phyloP scores from a whole-genome alignment of 768 basidiomycete species.

The Rhizopogon vinicolor region DNA sequence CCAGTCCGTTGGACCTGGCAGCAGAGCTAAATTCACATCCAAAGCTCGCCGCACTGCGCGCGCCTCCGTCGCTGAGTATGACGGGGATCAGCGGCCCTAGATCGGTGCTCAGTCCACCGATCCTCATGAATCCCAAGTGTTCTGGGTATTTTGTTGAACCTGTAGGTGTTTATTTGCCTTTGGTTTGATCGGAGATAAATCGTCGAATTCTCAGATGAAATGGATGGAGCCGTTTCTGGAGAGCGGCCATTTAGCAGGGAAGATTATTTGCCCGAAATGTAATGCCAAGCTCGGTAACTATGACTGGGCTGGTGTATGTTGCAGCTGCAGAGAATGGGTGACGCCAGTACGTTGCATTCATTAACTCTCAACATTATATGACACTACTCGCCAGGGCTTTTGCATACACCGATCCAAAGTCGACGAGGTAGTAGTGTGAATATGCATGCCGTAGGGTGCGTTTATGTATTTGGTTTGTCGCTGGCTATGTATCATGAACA shows the following conservation, averaged over 20 bases:
- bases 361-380: not conserved
- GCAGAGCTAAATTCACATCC: conserved; percentile 42
- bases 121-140: conserved; percentile 76
- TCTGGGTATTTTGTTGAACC: conserved; percentile 98
- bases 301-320: conserved; percentile 94
- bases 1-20: conserved; percentile 33
- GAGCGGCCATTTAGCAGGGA: conserved; percentile 76
- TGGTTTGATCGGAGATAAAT: not conserved
- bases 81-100: conserved; percentile 17
- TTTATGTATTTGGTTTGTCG: not conserved
- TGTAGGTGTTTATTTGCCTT: conserved; percentile 41
- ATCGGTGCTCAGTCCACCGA: conserved; percentile 47
- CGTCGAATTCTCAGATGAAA: conserved; percentile 54
- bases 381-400: conserved; percentile 41
- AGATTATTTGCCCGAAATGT: conserved; percentile 92
- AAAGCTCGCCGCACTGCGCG: conserved; percentile 45
- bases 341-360: conserved; percentile 59
- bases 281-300: conserved; percentile 90
- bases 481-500: not conserved
- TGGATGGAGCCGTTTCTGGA: conserved; percentile 92
- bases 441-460: not conserved
- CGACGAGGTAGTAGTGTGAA: conserved; percentile 44
- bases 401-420: conserved; percentile 68
- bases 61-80: conserved; percentile 20
- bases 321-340: conserved; percentile 91